Evolutionary conservation across 2,329 filamentous ascomycete species (phyloP).

Genomic region (Cucurbitaria berberidis): DNA sequence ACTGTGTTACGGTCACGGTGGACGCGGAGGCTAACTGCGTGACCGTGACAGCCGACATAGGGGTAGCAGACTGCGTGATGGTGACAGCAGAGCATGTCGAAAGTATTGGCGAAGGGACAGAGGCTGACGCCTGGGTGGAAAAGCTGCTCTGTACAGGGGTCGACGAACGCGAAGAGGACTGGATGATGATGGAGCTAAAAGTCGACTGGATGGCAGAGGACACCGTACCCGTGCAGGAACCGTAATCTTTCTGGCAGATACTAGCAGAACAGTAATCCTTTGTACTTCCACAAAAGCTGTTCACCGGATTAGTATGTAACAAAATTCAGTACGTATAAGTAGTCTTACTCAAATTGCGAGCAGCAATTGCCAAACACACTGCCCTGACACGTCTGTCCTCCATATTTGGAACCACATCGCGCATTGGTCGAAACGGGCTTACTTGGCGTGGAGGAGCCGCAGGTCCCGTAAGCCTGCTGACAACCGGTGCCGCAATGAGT

Average conservation of each 20-base stretch:
- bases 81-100: too few species aligned
- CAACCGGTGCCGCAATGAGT: neutral
- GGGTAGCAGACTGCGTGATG: too few species aligned
- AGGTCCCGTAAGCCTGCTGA: neutral
- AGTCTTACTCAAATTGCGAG: neutral
- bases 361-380: neutral
- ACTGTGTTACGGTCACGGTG: too few species aligned
- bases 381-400: neutral
- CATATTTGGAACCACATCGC: neutral
- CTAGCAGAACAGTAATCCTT: neutral
- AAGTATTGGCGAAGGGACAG: too few species aligned
- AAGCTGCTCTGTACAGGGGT: too few species aligned
- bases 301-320: neutral
- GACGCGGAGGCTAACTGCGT: too few species aligned
- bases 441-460: neutral
- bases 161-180: too few species aligned
- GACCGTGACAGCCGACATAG: too few species aligned
- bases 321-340: neutral
- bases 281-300: neutral
- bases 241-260: neutral
- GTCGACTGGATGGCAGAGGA: too few species aligned
- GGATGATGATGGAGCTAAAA: too few species aligned
- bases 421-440: neutral
- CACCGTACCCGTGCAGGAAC: neutral
- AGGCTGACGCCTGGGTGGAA: too few species aligned